These are phyloP conservation scores for Hirsutella rhossiliensis DNA, from an alignment of 2,329 filamentous ascomycete genomes.

Conservation along the genomic window DNA sequence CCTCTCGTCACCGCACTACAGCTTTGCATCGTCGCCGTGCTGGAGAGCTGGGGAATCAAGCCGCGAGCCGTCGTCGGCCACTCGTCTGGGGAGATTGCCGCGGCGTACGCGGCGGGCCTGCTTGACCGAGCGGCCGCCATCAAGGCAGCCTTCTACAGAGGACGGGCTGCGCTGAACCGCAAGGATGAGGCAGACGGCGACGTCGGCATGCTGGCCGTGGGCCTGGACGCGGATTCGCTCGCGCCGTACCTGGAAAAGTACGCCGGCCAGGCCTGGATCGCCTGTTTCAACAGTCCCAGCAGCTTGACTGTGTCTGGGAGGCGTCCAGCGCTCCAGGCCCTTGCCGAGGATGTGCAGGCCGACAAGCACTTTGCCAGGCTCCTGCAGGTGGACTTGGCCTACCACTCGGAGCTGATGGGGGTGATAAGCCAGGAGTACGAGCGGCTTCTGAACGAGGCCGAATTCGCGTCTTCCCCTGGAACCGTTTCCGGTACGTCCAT, in stretches of 20 bases:
- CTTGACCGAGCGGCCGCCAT: constrained; percentile 16
- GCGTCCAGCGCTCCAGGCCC: constrained; percentile 1
- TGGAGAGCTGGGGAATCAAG: constrained; percentile 15
- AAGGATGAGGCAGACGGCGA: neutral
- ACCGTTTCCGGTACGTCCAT: too few relatives aligned
- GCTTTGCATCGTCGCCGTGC: constrained; percentile 28
- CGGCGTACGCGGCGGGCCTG: constrained; percentile 21
- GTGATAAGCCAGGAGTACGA: constrained; percentile 2
- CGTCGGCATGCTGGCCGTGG: constrained; percentile 22
- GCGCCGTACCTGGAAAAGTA: constrained; percentile 6
- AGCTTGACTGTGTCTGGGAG: constrained; percentile 26
- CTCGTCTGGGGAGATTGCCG: constrained; percentile 27
- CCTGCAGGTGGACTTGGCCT: constrained; percentile 3
- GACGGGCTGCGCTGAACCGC: neutral
- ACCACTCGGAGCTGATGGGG: constrained; percentile 1
- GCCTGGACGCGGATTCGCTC: constrained; percentile 11
- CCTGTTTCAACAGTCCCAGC: constrained; percentile 30
- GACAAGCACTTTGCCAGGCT: constrained; percentile 9
- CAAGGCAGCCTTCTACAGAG: constrained; percentile 13
- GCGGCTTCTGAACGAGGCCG: neutral
- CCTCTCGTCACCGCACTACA: constrained; percentile 43
- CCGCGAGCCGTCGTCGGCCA: constrained; percentile 23
- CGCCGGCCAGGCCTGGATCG: constrained; percentile 3
- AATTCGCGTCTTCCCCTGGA: neutral
- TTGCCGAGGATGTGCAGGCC: neutral